Base-by-base conservation (phyloP, 2,329 filamentous ascomycete species). In the Metarhizium anisopliae region DNA sequence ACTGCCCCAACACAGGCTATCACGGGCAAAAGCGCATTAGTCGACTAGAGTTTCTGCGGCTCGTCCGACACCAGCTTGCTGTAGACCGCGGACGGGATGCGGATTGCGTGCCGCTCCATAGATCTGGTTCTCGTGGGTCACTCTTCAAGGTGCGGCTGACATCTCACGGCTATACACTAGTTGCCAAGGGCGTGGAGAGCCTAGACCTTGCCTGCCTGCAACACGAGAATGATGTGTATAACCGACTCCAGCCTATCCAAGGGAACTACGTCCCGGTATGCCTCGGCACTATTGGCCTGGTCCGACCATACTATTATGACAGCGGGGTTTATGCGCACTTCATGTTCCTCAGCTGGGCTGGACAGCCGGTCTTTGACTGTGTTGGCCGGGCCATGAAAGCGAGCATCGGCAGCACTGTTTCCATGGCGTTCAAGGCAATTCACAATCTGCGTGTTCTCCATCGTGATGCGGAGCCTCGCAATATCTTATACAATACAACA, bases 121-220 rank as follows among this genome's bases (percentile, higher is more conserved):
- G 66, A 5, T 62, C 60, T 6, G 66, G 69, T 1, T 43, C 64
- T 7, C 32, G 63, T 16, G 67, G 70, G 1, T 61, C 66, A 11
- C 64, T 74, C 51, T 73, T 73, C 59, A 74, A 74, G 60, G 42
- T 75, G 6, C 57, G 67, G 7, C 59, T 74, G 1, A 64, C 66
- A 2, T 63, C 64, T 2, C 54, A 68, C 38, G 66, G 70, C 47
- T 75, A 75, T 51, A 72, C 67, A 47, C 61, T 74, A 20, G 64
- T 74, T 2, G 70, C 70, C 14, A 75, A 75, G 59, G 71, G 69
- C 4, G 62, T 74, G 14, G 64, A 73, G 59, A 43, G 25, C 0
- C 10, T 53, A 5, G 51, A 70, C 51, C 32, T 56, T 1, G 20
- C 3, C 5, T 52, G 53, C 35, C 59, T 74, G 3, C 59, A 55